Percentiles rank a stretch among this genome's conserved stretches.
These are phyloP conservation scores for Globisporangium iwayamae DNA, from an alignment of 352 stramenopile genomes.

Conservation along the genomic window DNA sequence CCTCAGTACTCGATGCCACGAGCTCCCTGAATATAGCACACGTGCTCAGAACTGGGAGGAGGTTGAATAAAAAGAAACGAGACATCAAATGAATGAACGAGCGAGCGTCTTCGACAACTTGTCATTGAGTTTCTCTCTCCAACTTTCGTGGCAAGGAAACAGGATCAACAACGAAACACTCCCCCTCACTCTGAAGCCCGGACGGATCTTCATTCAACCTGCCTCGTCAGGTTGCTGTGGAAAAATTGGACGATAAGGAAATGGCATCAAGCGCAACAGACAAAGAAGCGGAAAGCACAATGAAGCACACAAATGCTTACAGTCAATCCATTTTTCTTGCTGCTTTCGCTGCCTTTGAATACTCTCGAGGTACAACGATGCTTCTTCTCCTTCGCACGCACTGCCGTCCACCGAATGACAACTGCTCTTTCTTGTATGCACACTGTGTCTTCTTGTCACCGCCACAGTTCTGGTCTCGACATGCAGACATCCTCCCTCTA, in stretches of 20 bases:
- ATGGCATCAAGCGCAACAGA: too few relatives aligned
- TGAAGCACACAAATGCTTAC: background rate
- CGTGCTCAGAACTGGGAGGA: background rate
- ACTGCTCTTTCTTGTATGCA: background rate
- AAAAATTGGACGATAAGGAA: too few relatives aligned
- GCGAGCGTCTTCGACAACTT: background rate
- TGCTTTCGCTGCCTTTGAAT: background rate
- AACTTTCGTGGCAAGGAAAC: too few relatives aligned
- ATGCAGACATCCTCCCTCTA: slow-evolving; percentile 25
- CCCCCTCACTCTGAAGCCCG: too few relatives aligned
- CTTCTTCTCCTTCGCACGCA: too few relatives aligned
- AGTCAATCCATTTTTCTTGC: background rate
- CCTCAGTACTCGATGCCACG: background rate
- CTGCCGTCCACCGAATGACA: background rate
- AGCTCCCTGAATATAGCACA: background rate
- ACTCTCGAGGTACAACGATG: background rate
- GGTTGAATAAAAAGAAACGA: background rate
- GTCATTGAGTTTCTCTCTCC: background rate
- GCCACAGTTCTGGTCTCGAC: background rate
- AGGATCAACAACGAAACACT: too few relatives aligned
- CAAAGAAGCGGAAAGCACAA: too few relatives aligned
- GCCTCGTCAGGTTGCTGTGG: too few relatives aligned
- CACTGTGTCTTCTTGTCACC: too few relatives aligned
- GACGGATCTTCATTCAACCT: too few relatives aligned
- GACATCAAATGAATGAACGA: background rate